Evolutionary conservation across 345 rosid species (phyloP).

Genomic region (Raphanus sativus): DNA sequence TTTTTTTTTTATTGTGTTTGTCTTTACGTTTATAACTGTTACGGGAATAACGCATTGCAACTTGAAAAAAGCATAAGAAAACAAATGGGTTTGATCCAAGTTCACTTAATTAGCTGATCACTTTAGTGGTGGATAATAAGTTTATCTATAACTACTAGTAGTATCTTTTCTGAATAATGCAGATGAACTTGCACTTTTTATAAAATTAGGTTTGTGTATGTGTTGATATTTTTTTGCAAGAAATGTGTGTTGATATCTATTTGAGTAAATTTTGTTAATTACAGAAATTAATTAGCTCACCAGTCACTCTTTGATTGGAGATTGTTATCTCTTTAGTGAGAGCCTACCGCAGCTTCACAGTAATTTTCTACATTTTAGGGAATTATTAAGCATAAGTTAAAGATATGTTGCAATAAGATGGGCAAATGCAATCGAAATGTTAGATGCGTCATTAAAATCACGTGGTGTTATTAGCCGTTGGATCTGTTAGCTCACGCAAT

Average conservation of each 20-base stretch:
- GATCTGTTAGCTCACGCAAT: conserved; percentile 36
- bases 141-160: conserved; percentile 14
- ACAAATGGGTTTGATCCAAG: conserved; percentile 25
- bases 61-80: conserved; percentile 17
- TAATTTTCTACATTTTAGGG: background rate
- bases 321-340: conserved; percentile 8
- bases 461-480: conserved; percentile 35
- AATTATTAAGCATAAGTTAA: conserved; percentile 5
- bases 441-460: conserved; percentile 17
- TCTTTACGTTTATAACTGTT: conserved; percentile 30
- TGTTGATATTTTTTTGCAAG: background rate
- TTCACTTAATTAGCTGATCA: conserved; percentile 1
- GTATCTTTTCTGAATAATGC: conserved; percentile 14
- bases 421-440: background rate
- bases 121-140: conserved; percentile 4
- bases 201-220: background rate
- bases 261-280: conserved; percentile 4
- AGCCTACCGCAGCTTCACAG: background rate
- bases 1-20: background rate
- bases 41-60: conserved; percentile 26
- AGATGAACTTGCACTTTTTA: background rate
- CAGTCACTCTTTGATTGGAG: conserved; percentile 14
- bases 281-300: conserved; percentile 13
- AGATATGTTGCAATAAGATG: background rate
- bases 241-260: background rate